These are phyloP conservation scores for Sisymbrium altissimum DNA, from an alignment of 345 rosid species.

Conservation along the genomic window DNA sequence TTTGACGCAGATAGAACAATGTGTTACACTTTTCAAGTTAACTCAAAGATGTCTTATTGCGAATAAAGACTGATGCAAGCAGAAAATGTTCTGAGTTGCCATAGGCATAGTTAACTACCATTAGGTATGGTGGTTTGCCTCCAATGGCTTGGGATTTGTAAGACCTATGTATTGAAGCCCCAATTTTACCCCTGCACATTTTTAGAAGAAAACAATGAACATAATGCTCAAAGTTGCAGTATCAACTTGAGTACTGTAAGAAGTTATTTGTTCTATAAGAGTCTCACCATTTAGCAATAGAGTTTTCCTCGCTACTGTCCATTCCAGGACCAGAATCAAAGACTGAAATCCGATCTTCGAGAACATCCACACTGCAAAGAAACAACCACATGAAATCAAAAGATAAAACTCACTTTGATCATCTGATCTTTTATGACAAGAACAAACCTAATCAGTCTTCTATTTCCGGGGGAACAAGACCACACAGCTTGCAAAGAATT, in stretches of 20 bases:
- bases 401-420: not conserved
- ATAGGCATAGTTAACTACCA: conserved; percentile 28
- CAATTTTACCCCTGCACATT: conserved; percentile 70
- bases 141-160: conserved; percentile 47
- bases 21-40: not conserved
- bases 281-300: conserved; percentile 61
- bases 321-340: conserved; percentile 80
- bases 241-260: not conserved
- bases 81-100: not conserved
- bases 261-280: too few species aligned
- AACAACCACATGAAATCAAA: too few species aligned
- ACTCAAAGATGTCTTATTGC: not conserved
- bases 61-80: not conserved
- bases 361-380: conserved; percentile 51
- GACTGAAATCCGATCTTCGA: conserved; percentile 45
- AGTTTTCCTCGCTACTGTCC: conserved; percentile 44
- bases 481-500: conserved; percentile 84
- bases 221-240: not conserved
- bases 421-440: not conserved
- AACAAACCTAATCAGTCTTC: conserved; percentile 55
- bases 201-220: not conserved
- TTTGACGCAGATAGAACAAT: too few species aligned
- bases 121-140: conserved; percentile 64
- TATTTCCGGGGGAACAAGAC: conserved; percentile 33
- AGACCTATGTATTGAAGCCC: conserved; percentile 61